Base-by-base conservation (phyloP, 331 rosid species). In the Phaseolus coccineus region DNA sequence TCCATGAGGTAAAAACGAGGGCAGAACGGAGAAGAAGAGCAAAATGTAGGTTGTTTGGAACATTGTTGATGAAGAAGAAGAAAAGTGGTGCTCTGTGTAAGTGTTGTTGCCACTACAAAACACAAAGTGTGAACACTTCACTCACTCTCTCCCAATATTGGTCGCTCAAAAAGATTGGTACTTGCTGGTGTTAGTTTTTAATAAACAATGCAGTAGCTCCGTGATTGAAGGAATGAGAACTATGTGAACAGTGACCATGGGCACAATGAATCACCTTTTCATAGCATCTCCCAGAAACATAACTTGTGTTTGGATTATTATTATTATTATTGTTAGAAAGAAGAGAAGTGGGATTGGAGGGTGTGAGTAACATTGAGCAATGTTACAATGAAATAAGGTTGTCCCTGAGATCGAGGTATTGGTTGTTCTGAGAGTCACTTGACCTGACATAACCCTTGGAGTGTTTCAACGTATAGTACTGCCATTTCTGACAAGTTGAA, bases 1-100 rank as follows among this genome's bases (percentile, higher is more conserved):
- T 35, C 79, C 87, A 52, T 78, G 84, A 4, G 51, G 77, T 4
- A 75, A 63, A 76, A 86, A 61, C 11, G 86, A 82, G 73, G 51
- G 61, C 65, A 90, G 64, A 58, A 89, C 40, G 35, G 77, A 83
- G 71, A 77, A 83, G 71, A 86, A n/a, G 4, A 87, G 67, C 25
- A 87, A 75, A 92, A 92, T 94, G 94, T 80, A 88, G 88, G 78
- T 78, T 79, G 70, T 72, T 75, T 71, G 76, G 9, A 85, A 53
- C 98, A 94, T 94, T 80, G 87, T 92, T 48, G 77, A 27, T 2
- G 75, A 42, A 58, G 70, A 87, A 39, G 78, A 70, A 46, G 15
- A 46, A 46, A 12, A 57, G 46, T 63, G 63, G 35, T 52, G 25
- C 13, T 30, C 24, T 31, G 69, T 16, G 46, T 1, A 33, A 16